These are phyloP conservation scores for Cicer cuneatum DNA, from an alignment of 306 rosid genomes.

Conservation along the genomic window DNA sequence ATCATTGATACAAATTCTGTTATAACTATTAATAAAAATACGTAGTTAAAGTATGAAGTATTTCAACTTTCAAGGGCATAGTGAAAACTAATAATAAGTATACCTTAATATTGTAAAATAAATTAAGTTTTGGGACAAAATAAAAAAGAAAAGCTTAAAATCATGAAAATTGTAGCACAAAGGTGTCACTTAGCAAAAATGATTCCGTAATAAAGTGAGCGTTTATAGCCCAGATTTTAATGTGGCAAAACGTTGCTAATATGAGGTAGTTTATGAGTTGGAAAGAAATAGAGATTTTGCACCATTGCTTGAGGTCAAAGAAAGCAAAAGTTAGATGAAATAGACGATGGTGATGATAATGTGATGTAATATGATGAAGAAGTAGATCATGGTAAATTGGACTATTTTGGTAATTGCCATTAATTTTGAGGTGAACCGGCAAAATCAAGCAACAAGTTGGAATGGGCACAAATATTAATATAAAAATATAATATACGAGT, in stretches of 20 bases:
- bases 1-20: too few species aligned
- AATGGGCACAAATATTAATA: slow-evolving; percentile 35
- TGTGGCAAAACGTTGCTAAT: neutral
- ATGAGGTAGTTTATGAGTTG: neutral
- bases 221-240: neutral
- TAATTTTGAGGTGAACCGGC: slow-evolving; percentile 39
- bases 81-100: too few species aligned
- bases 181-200: too few species aligned
- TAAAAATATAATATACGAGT: slow-evolving; percentile 38
- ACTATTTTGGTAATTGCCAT: slow-evolving; percentile 14
- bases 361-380: neutral
- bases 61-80: too few species aligned
- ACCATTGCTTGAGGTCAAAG: slow-evolving; percentile 46
- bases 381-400: slow-evolving; percentile 28
- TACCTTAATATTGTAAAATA: too few species aligned
- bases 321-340: slow-evolving; percentile 32
- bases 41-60: too few species aligned
- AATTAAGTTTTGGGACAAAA: too few species aligned
- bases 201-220: neutral
- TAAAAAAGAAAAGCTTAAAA: too few species aligned
- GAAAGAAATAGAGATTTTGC: slow-evolving; percentile 28
- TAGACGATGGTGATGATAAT: slow-evolving; percentile 10
- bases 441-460: slow-evolving; percentile 42
- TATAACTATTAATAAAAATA: too few species aligned
- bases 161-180: too few species aligned